phyloP scores from a whole-genome alignment of 2,329 filamentous ascomycete genomes.

The Pyrenochaeta sp. region DNA sequence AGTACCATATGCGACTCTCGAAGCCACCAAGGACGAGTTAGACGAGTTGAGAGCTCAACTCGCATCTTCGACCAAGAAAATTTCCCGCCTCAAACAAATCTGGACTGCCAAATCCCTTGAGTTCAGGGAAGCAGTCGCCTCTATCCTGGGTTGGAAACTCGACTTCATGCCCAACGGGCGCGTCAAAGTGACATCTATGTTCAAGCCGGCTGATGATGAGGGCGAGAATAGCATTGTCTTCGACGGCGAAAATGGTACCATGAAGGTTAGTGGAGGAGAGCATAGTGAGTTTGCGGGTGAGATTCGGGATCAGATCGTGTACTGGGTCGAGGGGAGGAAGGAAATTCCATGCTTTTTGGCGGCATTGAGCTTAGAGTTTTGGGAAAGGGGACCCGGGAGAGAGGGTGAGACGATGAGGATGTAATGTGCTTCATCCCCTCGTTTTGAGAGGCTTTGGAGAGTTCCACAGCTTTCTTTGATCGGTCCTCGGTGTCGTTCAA shows the following conservation, averaged over 20 bases:
- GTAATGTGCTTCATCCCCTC: not conserved
- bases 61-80: conserved; percentile 79
- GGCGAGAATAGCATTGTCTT: conserved; percentile 73
- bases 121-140: conserved; percentile 94
- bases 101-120: conserved; percentile 91
- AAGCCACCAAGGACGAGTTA: conserved; percentile 78
- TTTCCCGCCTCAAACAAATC: conserved; percentile 87
- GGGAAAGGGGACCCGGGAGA: conserved; percentile 66
- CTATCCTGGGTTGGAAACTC: conserved; percentile 90
- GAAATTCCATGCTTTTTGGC: conserved; percentile 94
- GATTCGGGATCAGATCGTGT: conserved; percentile 87
- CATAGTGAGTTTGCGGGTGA: conserved; percentile 84
- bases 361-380: conserved; percentile 91
- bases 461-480: too few species aligned
- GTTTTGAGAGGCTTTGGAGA: too few species aligned
- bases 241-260: conserved; percentile 91
- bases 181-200: conserved; percentile 88
- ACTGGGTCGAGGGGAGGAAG: conserved; percentile 94
- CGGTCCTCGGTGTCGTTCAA: too few species aligned
- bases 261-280: conserved; percentile 95
- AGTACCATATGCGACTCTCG: conserved; percentile 80
- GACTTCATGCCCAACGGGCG: conserved; percentile 98
- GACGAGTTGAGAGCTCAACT: conserved; percentile 61
- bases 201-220: conserved; percentile 75
- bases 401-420: conserved; percentile 32